These are phyloP conservation scores for Phytophthora macrochlamydospora DNA, from an alignment of 352 stramenopile species.

Conservation along the genomic window DNA sequence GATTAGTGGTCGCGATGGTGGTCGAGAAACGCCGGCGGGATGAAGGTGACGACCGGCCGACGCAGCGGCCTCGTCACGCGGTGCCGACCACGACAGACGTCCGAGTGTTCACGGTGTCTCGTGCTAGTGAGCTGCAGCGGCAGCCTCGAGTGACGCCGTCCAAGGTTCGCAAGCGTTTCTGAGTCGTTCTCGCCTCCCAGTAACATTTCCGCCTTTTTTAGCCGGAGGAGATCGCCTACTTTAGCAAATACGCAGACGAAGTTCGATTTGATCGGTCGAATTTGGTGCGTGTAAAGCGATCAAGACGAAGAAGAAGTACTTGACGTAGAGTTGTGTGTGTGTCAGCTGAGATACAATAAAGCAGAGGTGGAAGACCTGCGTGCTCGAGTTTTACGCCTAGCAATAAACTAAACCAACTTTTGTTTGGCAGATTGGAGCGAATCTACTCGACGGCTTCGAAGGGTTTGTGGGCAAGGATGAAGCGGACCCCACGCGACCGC, in stretches of 20 bases:
- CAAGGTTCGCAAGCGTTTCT: conserved; percentile 9
- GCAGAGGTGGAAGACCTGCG: conserved; percentile 14
- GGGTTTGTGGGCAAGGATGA: conserved; percentile 58
- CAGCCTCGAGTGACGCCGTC: conserved; percentile 25
- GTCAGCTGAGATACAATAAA: conserved; percentile 40
- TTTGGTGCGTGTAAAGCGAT: conserved; percentile 40
- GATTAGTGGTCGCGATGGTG: conserved; percentile 3
- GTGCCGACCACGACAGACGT: neutral
- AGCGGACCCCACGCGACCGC: conserved; percentile 39
- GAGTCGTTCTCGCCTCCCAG: neutral
- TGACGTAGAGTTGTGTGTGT: conserved; percentile 1
- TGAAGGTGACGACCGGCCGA: neutral
- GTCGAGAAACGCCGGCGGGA: conserved; percentile 20
- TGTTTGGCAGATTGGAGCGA: conserved; percentile 43
- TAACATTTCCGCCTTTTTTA: conserved; percentile 14
- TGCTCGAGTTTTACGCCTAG: neutral
- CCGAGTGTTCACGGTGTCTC: conserved; percentile 17
- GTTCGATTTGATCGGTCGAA: conserved; percentile 70
- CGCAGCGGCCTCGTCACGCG: conserved; percentile 6
- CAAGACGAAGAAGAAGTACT: neutral
- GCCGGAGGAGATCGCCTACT: conserved; percentile 68
- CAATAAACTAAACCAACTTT: neutral
- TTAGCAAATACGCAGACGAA: conserved; percentile 56
- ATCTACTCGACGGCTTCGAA: conserved; percentile 69
- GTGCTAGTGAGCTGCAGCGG: conserved; percentile 31